Percentiles rank a stretch among this genome's conserved stretches.
These are phyloP conservation scores for Glycine tomentella DNA, from an alignment of 306 rosid genomes.

Conservation along the genomic window DNA sequence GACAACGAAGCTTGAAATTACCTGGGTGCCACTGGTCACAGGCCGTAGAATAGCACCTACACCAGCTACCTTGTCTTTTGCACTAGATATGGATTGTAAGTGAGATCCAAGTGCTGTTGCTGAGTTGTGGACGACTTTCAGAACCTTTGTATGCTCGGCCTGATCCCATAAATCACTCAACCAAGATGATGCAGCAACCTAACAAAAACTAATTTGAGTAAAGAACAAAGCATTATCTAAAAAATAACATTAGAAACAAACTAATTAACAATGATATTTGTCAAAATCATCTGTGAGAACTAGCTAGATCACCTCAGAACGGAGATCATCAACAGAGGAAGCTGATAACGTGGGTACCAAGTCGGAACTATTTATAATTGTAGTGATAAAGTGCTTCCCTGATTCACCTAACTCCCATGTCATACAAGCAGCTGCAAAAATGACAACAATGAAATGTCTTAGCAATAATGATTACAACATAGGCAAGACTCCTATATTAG, in stretches of 20 bases:
- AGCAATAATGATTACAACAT: background rate
- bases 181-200: constrained; percentile 98
- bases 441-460: constrained; percentile 29
- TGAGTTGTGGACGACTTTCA: constrained; percentile 84
- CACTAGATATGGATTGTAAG: constrained; percentile 85
- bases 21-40: constrained; percentile 91
- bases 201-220: constrained; percentile 39
- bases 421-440: constrained; percentile 92
- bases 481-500: background rate
- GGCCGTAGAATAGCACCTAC: constrained; percentile 84
- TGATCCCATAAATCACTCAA: constrained; percentile 90
- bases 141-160: constrained; percentile 80
- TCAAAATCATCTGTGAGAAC: constrained; percentile 24
- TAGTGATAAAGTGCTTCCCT: constrained; percentile 90
- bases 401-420: constrained; percentile 98
- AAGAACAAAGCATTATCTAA: constrained; percentile 9
- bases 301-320: constrained; percentile 74
- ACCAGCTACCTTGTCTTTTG: constrained; percentile 83
- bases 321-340: constrained; percentile 86
- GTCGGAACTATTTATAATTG: constrained; percentile 44
- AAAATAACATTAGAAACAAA: background rate
- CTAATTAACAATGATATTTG: background rate
- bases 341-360: constrained; percentile 92
- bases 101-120: constrained; percentile 90
- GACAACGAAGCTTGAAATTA: constrained; percentile 40